Evolutionary conservation across 495 filamentous ascomycete genomes (phyloP).

Genomic region (Xylaria bambusicola): DNA sequence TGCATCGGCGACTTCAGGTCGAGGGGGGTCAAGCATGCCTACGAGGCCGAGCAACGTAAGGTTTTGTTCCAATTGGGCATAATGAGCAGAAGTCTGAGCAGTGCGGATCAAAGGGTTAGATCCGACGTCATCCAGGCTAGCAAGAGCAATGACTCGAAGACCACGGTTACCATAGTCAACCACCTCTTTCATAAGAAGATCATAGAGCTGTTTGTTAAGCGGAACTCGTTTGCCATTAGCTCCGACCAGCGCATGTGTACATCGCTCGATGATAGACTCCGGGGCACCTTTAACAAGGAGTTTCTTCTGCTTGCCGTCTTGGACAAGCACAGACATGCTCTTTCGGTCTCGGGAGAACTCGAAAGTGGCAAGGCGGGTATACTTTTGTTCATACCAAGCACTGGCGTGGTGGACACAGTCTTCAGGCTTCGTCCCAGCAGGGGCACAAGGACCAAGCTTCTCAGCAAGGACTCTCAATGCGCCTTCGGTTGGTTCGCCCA

Average conservation of each 20-base stretch:
- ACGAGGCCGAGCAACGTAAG: constrained; percentile 94
- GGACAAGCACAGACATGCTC: constrained; percentile 97
- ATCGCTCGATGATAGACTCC: constrained; percentile 90
- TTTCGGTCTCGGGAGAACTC: constrained; percentile 98
- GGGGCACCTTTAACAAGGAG: constrained; percentile 97
- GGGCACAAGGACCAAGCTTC: constrained; percentile 75
- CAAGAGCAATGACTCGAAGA: constrained; percentile 92
- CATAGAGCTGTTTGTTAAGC: constrained; percentile 64
- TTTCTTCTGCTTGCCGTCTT: constrained; percentile 64
- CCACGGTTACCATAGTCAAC: constrained; percentile 88
- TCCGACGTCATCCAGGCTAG: constrained; percentile 71
- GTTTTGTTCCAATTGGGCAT: constrained; percentile 82
- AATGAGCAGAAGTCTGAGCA: constrained; percentile 82
- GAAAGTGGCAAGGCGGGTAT: constrained; percentile 78
- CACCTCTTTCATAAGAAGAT: constrained; percentile 73
- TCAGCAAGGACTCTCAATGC: constrained; percentile 89
- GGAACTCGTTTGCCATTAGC: constrained; percentile 70
- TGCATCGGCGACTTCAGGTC: constrained; percentile 84
- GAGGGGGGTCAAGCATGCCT: constrained; percentile 96
- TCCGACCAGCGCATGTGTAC: constrained; percentile 76
- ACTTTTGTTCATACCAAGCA: constrained; percentile 77
- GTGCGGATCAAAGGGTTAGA: constrained; percentile 67
- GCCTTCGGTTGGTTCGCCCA: constrained; percentile 96
- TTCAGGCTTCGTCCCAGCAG: constrained; percentile 40
- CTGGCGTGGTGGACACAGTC: constrained; percentile 76